Conservation (phyloP, 1,284 basidiomycete species). For the Trichosporon coremiiforme region DNA sequence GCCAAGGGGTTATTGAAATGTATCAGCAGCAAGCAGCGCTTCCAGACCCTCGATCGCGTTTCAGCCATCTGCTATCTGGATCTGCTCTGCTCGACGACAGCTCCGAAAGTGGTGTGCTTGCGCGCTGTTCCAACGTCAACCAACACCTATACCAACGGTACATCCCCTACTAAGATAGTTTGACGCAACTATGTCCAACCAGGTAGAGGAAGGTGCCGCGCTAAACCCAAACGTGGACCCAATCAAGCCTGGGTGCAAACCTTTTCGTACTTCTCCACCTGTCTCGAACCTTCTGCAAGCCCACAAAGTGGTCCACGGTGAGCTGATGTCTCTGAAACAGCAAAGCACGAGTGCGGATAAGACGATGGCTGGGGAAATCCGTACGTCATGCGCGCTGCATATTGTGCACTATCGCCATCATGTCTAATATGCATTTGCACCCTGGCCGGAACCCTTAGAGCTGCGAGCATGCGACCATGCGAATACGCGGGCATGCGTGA, state of each 20-base stretch:
- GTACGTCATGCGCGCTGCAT: neutral
- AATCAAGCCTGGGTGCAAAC: neutral
- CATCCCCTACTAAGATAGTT: neutral
- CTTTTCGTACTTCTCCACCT: neutral
- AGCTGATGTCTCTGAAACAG: neutral
- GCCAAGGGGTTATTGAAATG: neutral
- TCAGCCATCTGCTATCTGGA: slow-evolving; percentile 6
- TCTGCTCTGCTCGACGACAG: neutral
- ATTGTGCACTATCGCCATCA: neutral
- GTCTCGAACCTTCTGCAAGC: slow-evolving; percentile 5
- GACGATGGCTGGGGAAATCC: neutral
- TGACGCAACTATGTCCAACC: neutral
- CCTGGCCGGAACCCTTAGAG: neutral
- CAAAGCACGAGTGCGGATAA: neutral
- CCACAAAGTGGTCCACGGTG: neutral
- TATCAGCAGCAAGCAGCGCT: neutral
- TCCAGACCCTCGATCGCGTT: neutral
- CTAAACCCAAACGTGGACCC: slow-evolving; percentile 3
- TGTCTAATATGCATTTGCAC: slow-evolving; percentile 4
- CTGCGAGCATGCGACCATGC: neutral
- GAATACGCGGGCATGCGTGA: neutral
- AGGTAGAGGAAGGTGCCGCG: neutral
- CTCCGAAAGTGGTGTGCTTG: neutral
- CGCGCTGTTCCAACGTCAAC: neutral
- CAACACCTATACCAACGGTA: neutral